Base-by-base conservation (phyloP, 352 stramenopile species). In the Phytophthora capsici region DNA sequence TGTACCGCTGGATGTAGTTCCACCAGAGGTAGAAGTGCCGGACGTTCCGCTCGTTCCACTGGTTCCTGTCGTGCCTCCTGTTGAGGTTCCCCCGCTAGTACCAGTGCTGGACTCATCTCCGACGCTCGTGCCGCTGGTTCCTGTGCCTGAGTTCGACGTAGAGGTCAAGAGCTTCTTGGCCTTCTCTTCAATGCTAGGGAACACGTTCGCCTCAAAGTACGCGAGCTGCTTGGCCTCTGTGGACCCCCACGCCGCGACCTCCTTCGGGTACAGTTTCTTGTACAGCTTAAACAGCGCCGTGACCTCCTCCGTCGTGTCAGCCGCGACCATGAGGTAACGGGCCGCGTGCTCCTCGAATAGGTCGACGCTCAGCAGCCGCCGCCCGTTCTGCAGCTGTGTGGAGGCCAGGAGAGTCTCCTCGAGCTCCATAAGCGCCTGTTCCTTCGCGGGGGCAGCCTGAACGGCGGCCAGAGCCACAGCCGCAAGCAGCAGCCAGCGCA, bases 271-370 rank as follows among this genome's bases (percentile, higher is more conserved):
- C 19, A 90, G 55, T 37, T 75, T 77, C 62, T 84, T 79, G 74
- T 89, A 92, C 32, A 92, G 65, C 49, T 87, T 81, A 63, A 89
- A 92, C 7, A 92, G 58, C 28, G 82, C 54, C 38, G 75, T 57
- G 13, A 73, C 78, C 57, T 92, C 79, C 28, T 67, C 41, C 14
- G 53, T 69, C 53, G 78, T 66, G 60, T 82, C 61, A 8, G 56
- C 55, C 5, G 52, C 45, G 30, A 63, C 51, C 44, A 68, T 63
- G 16, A 91, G 57, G 32, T 82, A 80, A 4, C 78, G 78, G 56
- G 73, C 78, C 25, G 69, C 63, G 53, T 82, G 69, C 13, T 69
- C 73, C 30, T 84, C 75, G 53, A 84, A 79, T 38, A 71, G 45
- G 43, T 72, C 58, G 45, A 67, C 63, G 50, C 53, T 76, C 19